These are phyloP conservation scores for Daldinia caldariorum DNA, from an alignment of 495 filamentous ascomycete species.

Conservation along the genomic window DNA sequence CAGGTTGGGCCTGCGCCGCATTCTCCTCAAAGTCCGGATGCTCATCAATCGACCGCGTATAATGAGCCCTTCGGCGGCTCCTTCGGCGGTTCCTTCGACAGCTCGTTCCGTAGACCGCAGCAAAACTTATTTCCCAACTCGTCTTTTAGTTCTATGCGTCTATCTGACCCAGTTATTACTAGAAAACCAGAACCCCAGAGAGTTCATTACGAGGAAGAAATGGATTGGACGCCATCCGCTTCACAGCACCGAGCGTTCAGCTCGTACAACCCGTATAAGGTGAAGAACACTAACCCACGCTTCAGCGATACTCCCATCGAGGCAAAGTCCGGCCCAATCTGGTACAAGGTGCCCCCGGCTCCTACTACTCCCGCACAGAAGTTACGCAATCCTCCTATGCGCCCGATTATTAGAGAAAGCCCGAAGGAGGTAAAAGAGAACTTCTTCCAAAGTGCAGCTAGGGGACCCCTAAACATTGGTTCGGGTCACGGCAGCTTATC, in stretches of 20 bases:
- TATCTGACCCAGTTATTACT: conserved; percentile 30
- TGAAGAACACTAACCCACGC: conserved; percentile 56
- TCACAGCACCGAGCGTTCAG: conserved; percentile 62
- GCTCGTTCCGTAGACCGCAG: conserved; percentile 3
- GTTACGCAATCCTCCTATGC: conserved; percentile 68
- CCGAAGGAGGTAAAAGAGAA: conserved; percentile 56
- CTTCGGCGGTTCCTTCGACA: background rate
- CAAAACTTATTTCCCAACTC: conserved; percentile 18
- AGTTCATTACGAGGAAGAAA: conserved; percentile 61
- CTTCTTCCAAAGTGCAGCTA: conserved; percentile 51
- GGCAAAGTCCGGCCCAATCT: conserved; percentile 57
- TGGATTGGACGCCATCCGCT: conserved; percentile 85
- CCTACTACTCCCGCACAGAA: conserved; percentile 71
- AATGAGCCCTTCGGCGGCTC: background rate
- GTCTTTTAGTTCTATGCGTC: conserved; percentile 27
- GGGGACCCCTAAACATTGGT: conserved; percentile 33
- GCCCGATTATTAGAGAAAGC: conserved; percentile 57
- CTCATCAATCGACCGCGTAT: background rate
- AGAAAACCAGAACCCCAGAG: conserved; percentile 29
- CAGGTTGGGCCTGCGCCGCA: conserved; percentile 8
- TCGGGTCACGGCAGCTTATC: conserved; percentile 18
- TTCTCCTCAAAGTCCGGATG: conserved; percentile 15
- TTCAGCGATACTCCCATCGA: conserved; percentile 66
- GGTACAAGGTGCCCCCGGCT: conserved; percentile 70
- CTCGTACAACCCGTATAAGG: conserved; percentile 54